Base-by-base conservation (phyloP, 371 early-diverging fungal genomes). In the Mucor plumbeus region DNA sequence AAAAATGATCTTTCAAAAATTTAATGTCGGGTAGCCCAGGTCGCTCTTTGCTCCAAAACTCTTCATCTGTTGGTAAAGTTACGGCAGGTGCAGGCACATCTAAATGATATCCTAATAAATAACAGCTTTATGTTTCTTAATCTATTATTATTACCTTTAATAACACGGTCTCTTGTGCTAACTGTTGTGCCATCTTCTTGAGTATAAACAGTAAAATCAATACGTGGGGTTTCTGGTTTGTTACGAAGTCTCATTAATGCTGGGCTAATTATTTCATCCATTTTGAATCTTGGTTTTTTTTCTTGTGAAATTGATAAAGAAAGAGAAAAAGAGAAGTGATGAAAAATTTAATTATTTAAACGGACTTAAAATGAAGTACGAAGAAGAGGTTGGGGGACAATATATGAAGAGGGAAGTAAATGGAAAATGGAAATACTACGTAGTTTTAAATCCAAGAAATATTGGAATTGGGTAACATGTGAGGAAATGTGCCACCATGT, bases 1-100 rank as follows among this genome's bases (percentile, higher is more conserved):
- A 85, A 75, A 98, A 96, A 75, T 96, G 96, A 69, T 91, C 83
- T 73, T 92, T 95, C 60, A 98, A 81, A 71, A 94, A 94, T 34
- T 82, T 91, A 35, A 92, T 77, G 77, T 96, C 90, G 9, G 96
- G 96, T 68, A 93, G 81, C 79, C 88, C 87, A 81, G 89, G 82
- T 77, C 90, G 80, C 78, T 87, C 79, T 43, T 66, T 70, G 82
- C 94, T 72, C 77, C 78, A 83, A 53, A 83, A 87, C 66, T 87
- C 81, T 26, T 88, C 88, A 63, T 83, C 73, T 3, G 84, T 82
- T 7, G 86, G 84, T 40, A 78, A 63, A 50, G 75, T 54, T n/a
- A 81, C 80, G 41, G 87, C 87, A 40, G 86, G 87, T 43, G 85
- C 82, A 57, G 81, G 83, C 36, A 88, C 85, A 62, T 72, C 68